These are phyloP conservation scores for Fusarium xyrophilum DNA, from an alignment of 2,329 filamentous ascomycete genomes.

Conservation along the genomic window DNA sequence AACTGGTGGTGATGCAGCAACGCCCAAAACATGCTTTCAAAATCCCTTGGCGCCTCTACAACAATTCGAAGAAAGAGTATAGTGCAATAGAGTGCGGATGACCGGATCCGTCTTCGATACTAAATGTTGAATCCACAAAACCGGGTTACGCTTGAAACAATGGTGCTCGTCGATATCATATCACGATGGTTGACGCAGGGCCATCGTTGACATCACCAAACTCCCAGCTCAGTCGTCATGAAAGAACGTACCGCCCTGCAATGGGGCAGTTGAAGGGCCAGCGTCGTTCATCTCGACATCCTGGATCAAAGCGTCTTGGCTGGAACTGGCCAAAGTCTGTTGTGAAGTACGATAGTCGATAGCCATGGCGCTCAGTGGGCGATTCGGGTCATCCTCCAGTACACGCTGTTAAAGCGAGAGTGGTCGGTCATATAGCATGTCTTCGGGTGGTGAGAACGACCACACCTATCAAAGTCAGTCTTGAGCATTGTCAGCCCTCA, in stretches of 20 bases:
- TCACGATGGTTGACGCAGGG: slow-evolving; percentile 18
- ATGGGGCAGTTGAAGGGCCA: slow-evolving; percentile 61
- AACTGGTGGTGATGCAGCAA: slow-evolving; percentile 44
- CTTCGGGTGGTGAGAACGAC: slow-evolving; percentile 90
- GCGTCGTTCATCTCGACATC: slow-evolving; percentile 66
- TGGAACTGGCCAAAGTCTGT: slow-evolving; percentile 41
- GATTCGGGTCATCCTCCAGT: slow-evolving; percentile 54
- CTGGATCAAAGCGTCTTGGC: slow-evolving; percentile 48
- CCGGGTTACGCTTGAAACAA: slow-evolving; percentile 8
- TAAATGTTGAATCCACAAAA: slow-evolving; percentile 33
- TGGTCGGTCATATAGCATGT: slow-evolving; percentile 62
- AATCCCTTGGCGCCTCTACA: slow-evolving; percentile 44
- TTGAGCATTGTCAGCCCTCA: neutral
- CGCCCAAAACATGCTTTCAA: slow-evolving; percentile 48
- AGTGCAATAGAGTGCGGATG: slow-evolving; percentile 43
- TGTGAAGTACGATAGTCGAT: slow-evolving; percentile 52
- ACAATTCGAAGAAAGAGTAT: slow-evolving; percentile 42
- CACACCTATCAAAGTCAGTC: slow-evolving; percentile 71
- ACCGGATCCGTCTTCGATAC: slow-evolving; percentile 34
- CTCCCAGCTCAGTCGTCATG: slow-evolving; percentile 50
- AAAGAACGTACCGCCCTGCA: slow-evolving; percentile 59
- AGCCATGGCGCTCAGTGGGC: slow-evolving; percentile 60
- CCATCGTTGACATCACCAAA: slow-evolving; percentile 1
- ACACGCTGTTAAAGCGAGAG: slow-evolving; percentile 57
- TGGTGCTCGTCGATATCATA: slow-evolving; percentile 19